Base-by-base conservation (phyloP, 2,329 filamentous ascomycete genomes). In the Penicillium palitans region DNA sequence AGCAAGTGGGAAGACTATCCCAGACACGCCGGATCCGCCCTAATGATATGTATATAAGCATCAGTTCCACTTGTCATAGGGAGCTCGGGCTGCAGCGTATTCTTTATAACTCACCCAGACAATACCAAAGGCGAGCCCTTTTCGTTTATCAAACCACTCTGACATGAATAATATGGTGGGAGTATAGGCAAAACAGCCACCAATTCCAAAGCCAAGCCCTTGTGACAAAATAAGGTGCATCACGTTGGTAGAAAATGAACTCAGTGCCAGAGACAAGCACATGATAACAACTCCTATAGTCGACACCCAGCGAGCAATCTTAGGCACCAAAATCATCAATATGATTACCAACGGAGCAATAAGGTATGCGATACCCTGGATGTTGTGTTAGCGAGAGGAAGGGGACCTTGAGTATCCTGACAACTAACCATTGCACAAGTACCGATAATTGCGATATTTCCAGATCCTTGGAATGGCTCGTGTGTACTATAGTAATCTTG, bases 401-500 rank as follows among this genome's bases (percentile, higher is more conserved):
- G 3, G 31, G 6, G 6, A 8, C 12, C 5, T 12, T 12, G 4
- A n/a, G 5, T 15, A 17, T 13, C 13, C 1, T 13, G 3, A n/a
- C 9, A n/a, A 47, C 42, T 10, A 6, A 79, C 83, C 83, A 83
- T 83, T 4, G 85, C 79, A 55, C 82, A 84, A 19, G 87, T 90
- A 0, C 88, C 88, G 54, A 90, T 85, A 15, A 85, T 78, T 31
- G 87, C 81, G 50, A 89, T 84, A 27, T 68, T 64, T 44, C 79
- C 76, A 0, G 80, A 69, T 24, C 65, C 65, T 51, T 70, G 61
- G 55, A 90, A 90, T 1, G 84, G 82, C 5, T 79, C 79, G 58
- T 87, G 80, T 1, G 78, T 81, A 37, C 79, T 82, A 70, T 90
- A 90, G 71, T 89, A 88, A 52, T 87, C 81, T 64, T 90, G 87